A percentile compares a stretch with the other conserved stretches of the same genome.
These are phyloP conservation scores for Coprinopsis sp. DNA, from an alignment of 768 basidiomycete species.

Conservation along the genomic window DNA sequence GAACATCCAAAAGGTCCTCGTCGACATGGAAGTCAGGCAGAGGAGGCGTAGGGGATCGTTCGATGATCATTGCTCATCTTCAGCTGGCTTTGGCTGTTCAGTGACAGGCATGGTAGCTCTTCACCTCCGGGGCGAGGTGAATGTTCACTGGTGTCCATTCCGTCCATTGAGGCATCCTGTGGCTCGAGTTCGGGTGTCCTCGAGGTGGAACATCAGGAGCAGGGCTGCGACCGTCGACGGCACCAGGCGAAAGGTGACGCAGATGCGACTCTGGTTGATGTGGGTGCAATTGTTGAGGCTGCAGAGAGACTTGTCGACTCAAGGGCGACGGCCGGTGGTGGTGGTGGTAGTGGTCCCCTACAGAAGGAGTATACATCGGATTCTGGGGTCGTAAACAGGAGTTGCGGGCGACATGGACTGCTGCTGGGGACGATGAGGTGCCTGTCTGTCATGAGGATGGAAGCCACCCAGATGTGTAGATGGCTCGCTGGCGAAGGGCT, in stretches of 20 bases:
- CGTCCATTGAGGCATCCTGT: not conserved
- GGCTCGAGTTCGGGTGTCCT: slow-evolving; percentile 4
- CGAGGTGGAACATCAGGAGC: not conserved
- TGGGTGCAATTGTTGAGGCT: slow-evolving; percentile 3
- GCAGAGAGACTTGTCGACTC: not conserved
- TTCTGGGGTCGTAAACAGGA: not conserved
- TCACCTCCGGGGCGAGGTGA: too few species aligned
- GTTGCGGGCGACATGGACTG: not conserved
- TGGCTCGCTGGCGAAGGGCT: too few species aligned
- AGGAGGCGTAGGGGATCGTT: slow-evolving; percentile 65
- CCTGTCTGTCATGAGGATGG: too few species aligned
- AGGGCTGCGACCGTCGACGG: not conserved
- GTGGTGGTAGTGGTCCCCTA: too few species aligned
- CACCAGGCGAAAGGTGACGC: not conserved
- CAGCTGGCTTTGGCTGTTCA: not conserved
- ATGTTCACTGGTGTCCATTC: not conserved
- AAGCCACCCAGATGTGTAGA: too few species aligned
- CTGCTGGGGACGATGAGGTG: not conserved
- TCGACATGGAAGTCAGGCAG: slow-evolving; percentile 76
- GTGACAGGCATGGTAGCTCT: too few species aligned
- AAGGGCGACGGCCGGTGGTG: not conserved
- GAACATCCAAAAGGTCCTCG: slow-evolving; percentile 38
- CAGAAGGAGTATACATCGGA: slow-evolving; percentile 2
- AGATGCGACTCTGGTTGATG: not conserved
- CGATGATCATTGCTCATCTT: slow-evolving; percentile 40